These are phyloP conservation scores for Talaromyces amestolkiae DNA, from an alignment of 2,329 filamentous ascomycete species.

Conservation along the genomic window DNA sequence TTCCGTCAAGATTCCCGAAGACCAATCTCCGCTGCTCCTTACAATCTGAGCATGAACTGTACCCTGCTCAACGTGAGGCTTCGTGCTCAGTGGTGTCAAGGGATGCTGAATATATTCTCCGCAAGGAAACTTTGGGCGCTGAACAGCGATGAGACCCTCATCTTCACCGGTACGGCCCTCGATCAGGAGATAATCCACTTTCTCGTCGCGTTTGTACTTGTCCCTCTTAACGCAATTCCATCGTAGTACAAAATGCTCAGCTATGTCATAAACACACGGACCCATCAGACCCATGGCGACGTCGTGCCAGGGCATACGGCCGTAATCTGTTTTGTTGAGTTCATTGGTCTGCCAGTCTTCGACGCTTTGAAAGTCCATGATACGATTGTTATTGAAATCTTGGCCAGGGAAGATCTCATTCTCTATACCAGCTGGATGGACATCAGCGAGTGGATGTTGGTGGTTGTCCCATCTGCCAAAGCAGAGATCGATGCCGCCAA, in stretches of 20 bases:
- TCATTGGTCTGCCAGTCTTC: conserved; percentile 92
- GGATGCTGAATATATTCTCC: conserved; percentile 86
- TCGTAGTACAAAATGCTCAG: conserved; percentile 87
- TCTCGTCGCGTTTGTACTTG: conserved; percentile 86
- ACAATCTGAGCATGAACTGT: conserved; percentile 79
- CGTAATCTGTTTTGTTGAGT: conserved; percentile 83
- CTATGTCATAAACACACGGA: conserved; percentile 87
- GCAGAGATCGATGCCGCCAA: conserved; percentile 90
- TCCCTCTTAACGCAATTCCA: conserved; percentile 98
- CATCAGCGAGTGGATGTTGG: conserved; percentile 81
- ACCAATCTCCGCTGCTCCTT: conserved; percentile 91
- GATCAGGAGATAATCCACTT: conserved; percentile 68
- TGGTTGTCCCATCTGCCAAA: conserved; percentile 91
- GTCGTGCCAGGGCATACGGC: conserved; percentile 78
- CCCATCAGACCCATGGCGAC: conserved; percentile 75
- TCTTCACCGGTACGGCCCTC: conserved; percentile 59
- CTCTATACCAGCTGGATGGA: conserved; percentile 76
- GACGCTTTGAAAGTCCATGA: conserved; percentile 93
- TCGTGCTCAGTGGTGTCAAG: conserved; percentile 61
- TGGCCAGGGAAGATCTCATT: conserved; percentile 92
- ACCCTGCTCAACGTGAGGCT: conserved; percentile 58
- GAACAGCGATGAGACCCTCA: conserved; percentile 58
- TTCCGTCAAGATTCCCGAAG: conserved; percentile 77
- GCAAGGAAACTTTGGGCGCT: conserved; percentile 82
- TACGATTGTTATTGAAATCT: conserved; percentile 96